A percentile compares a stretch with the other conserved stretches of the same genome.
Evolutionary conservation across 805 yeast genomes (phyloP).

Genomic region (Monosporozyma aquatica): DNA sequence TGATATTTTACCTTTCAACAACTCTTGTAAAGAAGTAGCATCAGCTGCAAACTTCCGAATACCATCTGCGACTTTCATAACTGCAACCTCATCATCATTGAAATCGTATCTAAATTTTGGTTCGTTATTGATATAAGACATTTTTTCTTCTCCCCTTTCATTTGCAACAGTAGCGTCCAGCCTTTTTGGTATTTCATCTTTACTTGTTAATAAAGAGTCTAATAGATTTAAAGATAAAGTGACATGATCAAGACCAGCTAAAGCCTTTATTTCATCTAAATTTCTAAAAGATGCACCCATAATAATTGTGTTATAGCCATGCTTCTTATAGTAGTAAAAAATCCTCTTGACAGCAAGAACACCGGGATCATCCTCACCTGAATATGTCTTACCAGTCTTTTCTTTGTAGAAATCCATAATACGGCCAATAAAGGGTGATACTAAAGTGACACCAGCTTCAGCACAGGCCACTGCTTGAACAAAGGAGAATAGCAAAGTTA

Average conservation of each 20-base stretch:
- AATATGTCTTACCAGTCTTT: slow-evolving; percentile 79
- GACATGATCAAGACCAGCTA: slow-evolving; percentile 94
- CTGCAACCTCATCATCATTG: slow-evolving; percentile 97
- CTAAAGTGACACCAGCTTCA: slow-evolving; percentile 90
- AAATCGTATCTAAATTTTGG: slow-evolving; percentile 79
- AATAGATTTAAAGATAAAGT: slow-evolving; percentile 90
- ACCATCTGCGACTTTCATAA: slow-evolving; percentile 96
- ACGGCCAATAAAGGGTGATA: slow-evolving; percentile 98
- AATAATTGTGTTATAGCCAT: slow-evolving; percentile 91
- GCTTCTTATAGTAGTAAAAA: slow-evolving; percentile 97
- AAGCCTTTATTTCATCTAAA: slow-evolving; percentile 85
- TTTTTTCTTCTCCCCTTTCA: slow-evolving; percentile 49
- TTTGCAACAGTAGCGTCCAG: slow-evolving; percentile 62
- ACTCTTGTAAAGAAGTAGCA: slow-evolving; percentile 64
- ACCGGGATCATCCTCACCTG: slow-evolving; percentile 84
- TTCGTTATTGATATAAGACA: slow-evolving; percentile 76
- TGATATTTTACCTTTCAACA: slow-evolving; percentile 49
- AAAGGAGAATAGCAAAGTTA: slow-evolving; percentile 90
- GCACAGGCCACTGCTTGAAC: slow-evolving; percentile 99
- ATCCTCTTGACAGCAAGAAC: slow-evolving; percentile 79
- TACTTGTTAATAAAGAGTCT: slow-evolving; percentile 76
- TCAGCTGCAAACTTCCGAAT: slow-evolving; percentile 95
- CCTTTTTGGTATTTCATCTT: slow-evolving; percentile 69
- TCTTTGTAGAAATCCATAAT: slow-evolving; percentile 98
- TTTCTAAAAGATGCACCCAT: slow-evolving; percentile 99